Base-by-base conservation (phyloP, 1,139 yeast species). In the Wickerhamomyces sp. region DNA sequence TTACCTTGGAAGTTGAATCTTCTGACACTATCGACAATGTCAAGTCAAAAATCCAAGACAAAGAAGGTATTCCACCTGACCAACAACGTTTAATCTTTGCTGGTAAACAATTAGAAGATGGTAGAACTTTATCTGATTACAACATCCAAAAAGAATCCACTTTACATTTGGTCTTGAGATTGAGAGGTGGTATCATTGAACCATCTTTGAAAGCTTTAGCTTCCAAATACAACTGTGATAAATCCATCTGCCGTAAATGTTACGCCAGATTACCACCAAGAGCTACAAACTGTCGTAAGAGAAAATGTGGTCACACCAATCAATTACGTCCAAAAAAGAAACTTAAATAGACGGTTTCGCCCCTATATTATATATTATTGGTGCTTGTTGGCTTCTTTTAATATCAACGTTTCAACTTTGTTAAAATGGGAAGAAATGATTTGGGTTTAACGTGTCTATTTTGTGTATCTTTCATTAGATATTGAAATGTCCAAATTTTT, bases 281-380 rank as follows among this genome's bases (percentile, higher is more conserved):
- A 85, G 98, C 98, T 64, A 92, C 97, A 76, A 92, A 92, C 96
- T 92, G 98, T 84, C 89, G 98, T 82, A 92, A 92, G 97, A 89
- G 97, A 88, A 92, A 92, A 84, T 92, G 98, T 77, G 98, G 98
- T 68, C 98, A 92, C 95, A 81, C 96, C 74, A 92, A 92, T 82
- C 98, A 92, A 81, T 87, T 92, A 76, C 89, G 97, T 82, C 97
- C 97, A 78, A 90, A 90, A 96, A 92, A 92, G 95, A 92, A 92
- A 89, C 85, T 89, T 74, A 90, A 90, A 82, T 90, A 78, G 76
- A 70, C 74, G 67, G 67, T 71, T 72, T 64, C 59, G 57, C 58
- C 47, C 48, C 47, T 28, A n/a, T 31, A 17, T 20, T 31, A 7
- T n/a, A 15, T 21, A 22, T 22, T 10, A 14, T 14, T 31, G 34